phyloP scores from a whole-genome alignment of 768 basidiomycete species.

The Russula griseocarnosa region DNA sequence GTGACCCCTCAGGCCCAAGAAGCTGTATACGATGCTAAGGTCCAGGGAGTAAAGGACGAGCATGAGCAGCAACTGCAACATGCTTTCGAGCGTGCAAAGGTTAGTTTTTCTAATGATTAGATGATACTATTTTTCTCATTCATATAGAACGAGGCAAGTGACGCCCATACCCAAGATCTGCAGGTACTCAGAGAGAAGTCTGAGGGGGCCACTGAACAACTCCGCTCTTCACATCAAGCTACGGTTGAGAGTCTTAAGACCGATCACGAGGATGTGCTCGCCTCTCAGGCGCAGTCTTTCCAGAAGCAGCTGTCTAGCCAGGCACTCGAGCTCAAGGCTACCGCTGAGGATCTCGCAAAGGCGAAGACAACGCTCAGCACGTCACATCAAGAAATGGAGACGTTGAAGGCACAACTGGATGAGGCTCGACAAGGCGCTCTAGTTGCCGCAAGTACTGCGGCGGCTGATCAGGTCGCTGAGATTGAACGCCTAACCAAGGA shows the following conservation, averaged over 20 bases:
- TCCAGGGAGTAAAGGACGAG: slow-evolving; percentile 62
- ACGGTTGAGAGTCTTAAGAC: slow-evolving; percentile 57
- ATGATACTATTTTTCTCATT: slow-evolving; percentile 18
- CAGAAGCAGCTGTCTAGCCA: slow-evolving; percentile 62
- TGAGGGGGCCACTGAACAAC: slow-evolving; percentile 61
- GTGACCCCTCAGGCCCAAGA: slow-evolving; percentile 55
- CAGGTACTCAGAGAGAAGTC: slow-evolving; percentile 66
- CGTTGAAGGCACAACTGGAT: slow-evolving; percentile 60
- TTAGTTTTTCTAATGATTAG: slow-evolving; percentile 32
- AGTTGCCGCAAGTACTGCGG: slow-evolving; percentile 34
- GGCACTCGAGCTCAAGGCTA: slow-evolving; percentile 74
- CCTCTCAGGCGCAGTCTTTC: slow-evolving; percentile 50
- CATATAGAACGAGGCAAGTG: slow-evolving; percentile 63
- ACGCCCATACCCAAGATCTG: slow-evolving; percentile 64
- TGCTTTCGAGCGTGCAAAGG: slow-evolving; percentile 78
- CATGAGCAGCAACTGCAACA: slow-evolving; percentile 59
- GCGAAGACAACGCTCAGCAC: slow-evolving; percentile 57
- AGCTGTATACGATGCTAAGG: slow-evolving; percentile 59
- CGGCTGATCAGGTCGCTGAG: slow-evolving; percentile 51
- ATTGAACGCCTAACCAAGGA: slow-evolving; percentile 55
- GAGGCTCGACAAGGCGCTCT: slow-evolving; percentile 49
- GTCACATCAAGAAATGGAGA: slow-evolving; percentile 52
- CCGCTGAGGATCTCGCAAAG: slow-evolving; percentile 77
- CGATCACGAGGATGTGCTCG: slow-evolving; percentile 59
- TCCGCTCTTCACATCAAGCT: slow-evolving; percentile 57